Conservation (phyloP, 2,329 filamentous ascomycete species). For the Aspergillus awamori region DNA sequence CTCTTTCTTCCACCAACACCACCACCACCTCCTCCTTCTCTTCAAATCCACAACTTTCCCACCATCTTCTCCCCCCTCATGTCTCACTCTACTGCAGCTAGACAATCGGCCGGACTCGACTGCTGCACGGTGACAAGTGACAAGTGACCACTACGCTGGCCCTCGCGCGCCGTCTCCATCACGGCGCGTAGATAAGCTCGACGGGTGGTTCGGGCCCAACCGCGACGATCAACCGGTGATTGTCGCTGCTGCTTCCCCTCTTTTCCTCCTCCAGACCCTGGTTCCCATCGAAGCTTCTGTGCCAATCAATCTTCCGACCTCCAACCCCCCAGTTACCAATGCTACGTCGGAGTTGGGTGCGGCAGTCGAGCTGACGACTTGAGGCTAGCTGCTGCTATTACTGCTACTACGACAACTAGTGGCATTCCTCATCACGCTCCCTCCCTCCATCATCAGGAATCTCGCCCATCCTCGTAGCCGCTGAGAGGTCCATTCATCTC, state of each 20-base stretch:
- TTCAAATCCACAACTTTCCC: not conserved
- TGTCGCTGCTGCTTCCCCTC: slow-evolving; percentile 17
- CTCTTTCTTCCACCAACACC: not conserved
- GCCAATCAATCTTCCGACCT: not conserved
- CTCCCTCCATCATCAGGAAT: not conserved
- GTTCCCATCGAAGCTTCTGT: not conserved
- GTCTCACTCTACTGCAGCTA: not conserved
- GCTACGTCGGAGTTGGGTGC: not conserved
- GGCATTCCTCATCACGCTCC: not conserved
- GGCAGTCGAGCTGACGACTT: not conserved
- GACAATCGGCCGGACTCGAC: slow-evolving; percentile 5
- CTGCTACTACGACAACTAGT: too few species aligned
- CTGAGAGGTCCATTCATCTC: not conserved
- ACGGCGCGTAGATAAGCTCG: slow-evolving; percentile 29
- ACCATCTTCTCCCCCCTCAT: not conserved
- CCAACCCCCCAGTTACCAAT: not conserved
- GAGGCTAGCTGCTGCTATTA: not conserved
- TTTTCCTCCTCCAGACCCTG: slow-evolving; percentile 4
- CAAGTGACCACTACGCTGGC: not conserved
- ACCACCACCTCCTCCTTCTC: not conserved
- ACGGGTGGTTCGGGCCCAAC: slow-evolving; percentile 24
- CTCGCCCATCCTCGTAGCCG: not conserved
- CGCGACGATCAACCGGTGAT: slow-evolving; percentile 30
- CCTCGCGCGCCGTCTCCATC: slow-evolving; percentile 13
- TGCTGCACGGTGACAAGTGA: slow-evolving; percentile 7